Evolutionary conservation across 257 asterid genomes (phyloP), one percentile per base, ranked within the genome.

Genomic region (Ligustrum vulgare): DNA sequence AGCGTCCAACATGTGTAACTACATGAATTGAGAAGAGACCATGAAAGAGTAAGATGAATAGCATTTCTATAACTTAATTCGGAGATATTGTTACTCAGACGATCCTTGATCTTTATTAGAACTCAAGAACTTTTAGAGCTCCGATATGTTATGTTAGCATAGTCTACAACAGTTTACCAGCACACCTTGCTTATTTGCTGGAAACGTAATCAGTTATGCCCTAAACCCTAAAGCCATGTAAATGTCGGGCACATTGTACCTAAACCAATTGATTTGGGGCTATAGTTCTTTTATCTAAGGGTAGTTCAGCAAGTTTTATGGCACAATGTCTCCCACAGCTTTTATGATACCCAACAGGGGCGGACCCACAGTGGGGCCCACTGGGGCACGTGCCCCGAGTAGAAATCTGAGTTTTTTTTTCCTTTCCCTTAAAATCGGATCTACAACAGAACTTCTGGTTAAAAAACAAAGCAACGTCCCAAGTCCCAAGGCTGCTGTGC

Each of bases 111-210:
- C 10, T n/a, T n/a, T 51, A 20, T 28, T n/a, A 51, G n/a, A 74
- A 67, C 33, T 71, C 60, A 51, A 69, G 51, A 70, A 69, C 36
- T 31, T 25, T 6, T 4, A 33, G 60, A 56, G 75, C 34, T 18
- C 35, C 16, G 62, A 75, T 12, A 10, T 58, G 68, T 72, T 58
- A 58, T 23, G 32, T 58, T 58, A 58, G 66, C 25, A 60, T 49
- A 81, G 69, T 65, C 41, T 74, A 28, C 32, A 69, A 60, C 64
- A 23, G 39, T 66, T 16, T 25, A 45, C 51, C 62, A 51, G n/a
- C 41, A 18, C 5, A 31, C 8, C 32, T 22, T 6, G 9, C 33
- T 58, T 22, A 41, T 6, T 74, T 67, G 60, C 31, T 75, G 77
- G 69, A 51, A 54, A 43, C 56, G 6, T 49, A 58, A 8, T 23